Base-by-base conservation (phyloP, 2,329 filamentous ascomycete genomes). In the Blastomyces percursus region DNA sequence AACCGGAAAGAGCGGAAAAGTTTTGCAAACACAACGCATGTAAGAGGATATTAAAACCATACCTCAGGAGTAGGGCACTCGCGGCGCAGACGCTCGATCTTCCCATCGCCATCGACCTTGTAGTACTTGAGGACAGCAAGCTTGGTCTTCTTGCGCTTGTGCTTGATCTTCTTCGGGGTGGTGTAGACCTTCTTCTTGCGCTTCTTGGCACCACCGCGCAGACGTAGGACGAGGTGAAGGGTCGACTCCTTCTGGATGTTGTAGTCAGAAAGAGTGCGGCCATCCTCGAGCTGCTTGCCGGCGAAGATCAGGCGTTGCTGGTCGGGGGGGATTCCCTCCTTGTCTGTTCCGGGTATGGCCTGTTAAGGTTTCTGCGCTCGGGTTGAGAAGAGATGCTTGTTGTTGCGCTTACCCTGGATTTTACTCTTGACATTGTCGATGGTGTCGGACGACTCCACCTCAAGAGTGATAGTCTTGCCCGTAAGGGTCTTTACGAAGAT, bases 111-210 rank as follows among this genome's bases (percentile, higher is more conserved):
- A 81, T 97, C 94, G 75, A 99, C 94, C 90, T 99, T 99, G 90
- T 99, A 99, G 90, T 99, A 99, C 89, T 99, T 99, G 81, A 99
- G 92, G 73, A 99, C 93, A 76, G 94, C 94, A 80, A 99, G 84
- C 89, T 99, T 99, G 87, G 90, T 96, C 93, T 99, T 99, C 91
- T 97, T 99, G 85, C 91, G 89, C 92, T 99, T 99, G 89, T 99
- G 94, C 94, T 99, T 99, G 89, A 99, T 99, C 91, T 99, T 99
- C 92, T 99, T 99, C 80, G 94, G 94, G 76, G 94, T 99, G 79
- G 91, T 97, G 90, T 99, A 99, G 73, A 99, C 94, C 92, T 99
- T 99, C 91, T 96, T 96, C 91, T 99, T 99, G 82, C 95, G 88
- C 90, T 97, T 96, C 91, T 99, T 99, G 78, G 81, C 92, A 81